phyloP scores from a whole-genome alignment of 371 early-diverging fungal genomes.

The Mortierella sp. region DNA sequence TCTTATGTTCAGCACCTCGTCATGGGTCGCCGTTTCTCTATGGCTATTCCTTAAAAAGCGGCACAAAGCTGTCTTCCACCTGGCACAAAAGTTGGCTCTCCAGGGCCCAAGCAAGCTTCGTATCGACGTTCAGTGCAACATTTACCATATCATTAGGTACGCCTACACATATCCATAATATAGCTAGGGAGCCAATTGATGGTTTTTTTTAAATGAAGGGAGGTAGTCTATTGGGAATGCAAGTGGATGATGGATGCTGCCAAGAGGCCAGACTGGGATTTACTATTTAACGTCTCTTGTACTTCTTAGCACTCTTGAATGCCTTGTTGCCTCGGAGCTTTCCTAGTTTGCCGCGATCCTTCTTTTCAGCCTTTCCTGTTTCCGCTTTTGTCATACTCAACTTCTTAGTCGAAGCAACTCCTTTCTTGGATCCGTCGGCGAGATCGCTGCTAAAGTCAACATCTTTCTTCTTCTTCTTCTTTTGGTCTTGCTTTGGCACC shows the following conservation, averaged over 20 bases:
- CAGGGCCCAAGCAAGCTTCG: too few species aligned
- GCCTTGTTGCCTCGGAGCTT: conserved; percentile 52
- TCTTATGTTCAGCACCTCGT: too few species aligned
- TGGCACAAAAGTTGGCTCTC: too few species aligned
- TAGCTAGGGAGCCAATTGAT: too few species aligned
- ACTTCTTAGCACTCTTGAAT: conserved; percentile 50
- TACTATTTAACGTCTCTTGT: conserved; percentile 47
- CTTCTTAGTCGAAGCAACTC: conserved; percentile 38
- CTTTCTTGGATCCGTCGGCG: conserved; percentile 41
- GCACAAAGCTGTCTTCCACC: too few species aligned
- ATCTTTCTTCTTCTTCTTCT: conserved; percentile 52
- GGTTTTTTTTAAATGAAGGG: too few species aligned
- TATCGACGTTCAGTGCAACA: too few species aligned
- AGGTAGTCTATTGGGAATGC: too few species aligned
- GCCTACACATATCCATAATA: too few species aligned
- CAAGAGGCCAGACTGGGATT: not conserved
- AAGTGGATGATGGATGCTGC: not conserved
- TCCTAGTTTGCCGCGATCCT: conserved; percentile 44
- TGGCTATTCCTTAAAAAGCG: too few species aligned
- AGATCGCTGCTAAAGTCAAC: conserved; percentile 56
- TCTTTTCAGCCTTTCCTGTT: conserved; percentile 34
- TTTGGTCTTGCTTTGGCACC: conserved; percentile 36
- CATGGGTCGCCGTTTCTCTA: too few species aligned
- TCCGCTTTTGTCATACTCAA: conserved; percentile 4
- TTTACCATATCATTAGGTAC: too few species aligned